Percentiles rank a stretch among this genome's conserved stretches.
phyloP scores from a whole-genome alignment of 2,329 filamentous ascomycete species.

The Neopestalotiopsis sp. region DNA sequence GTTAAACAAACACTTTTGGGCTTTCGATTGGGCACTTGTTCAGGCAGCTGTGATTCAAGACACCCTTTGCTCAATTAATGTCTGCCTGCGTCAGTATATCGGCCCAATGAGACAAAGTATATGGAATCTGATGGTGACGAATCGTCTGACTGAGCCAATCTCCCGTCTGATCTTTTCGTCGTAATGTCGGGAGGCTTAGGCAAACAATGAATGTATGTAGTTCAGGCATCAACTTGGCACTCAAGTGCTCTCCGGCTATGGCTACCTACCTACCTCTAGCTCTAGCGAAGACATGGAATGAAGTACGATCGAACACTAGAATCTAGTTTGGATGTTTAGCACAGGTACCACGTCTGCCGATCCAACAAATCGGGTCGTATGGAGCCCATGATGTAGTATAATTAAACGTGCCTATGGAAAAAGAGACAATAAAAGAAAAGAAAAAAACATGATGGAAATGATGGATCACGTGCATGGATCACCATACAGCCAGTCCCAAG shows the following conservation, averaged over 20 bases:
- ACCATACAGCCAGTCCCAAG: background rate
- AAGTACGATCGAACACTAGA: background rate
- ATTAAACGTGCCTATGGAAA: background rate
- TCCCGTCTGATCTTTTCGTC: background rate
- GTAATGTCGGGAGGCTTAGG: background rate
- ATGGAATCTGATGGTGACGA: background rate
- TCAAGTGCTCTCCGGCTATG: background rate
- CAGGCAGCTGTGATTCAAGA: background rate
- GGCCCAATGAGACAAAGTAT: background rate
- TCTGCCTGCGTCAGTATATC: slow-evolving; percentile 9
- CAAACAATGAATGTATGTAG: background rate
- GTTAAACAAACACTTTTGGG: background rate
- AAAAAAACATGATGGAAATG: background rate
- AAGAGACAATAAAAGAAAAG: background rate
- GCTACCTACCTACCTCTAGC: background rate
- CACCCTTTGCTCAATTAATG: background rate
- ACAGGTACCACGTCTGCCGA: background rate
- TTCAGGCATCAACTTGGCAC: slow-evolving; percentile 4
- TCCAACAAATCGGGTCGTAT: background rate
- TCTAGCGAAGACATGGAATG: too few relatives aligned
- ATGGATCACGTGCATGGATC: slow-evolving; percentile 11
- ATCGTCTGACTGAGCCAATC: background rate
- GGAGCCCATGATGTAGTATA: background rate
- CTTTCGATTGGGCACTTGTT: background rate
- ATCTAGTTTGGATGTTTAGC: background rate